Base-by-base conservation (phyloP, 2,329 filamentous ascomycete species). In the Davidsoniella eucalypti region DNA sequence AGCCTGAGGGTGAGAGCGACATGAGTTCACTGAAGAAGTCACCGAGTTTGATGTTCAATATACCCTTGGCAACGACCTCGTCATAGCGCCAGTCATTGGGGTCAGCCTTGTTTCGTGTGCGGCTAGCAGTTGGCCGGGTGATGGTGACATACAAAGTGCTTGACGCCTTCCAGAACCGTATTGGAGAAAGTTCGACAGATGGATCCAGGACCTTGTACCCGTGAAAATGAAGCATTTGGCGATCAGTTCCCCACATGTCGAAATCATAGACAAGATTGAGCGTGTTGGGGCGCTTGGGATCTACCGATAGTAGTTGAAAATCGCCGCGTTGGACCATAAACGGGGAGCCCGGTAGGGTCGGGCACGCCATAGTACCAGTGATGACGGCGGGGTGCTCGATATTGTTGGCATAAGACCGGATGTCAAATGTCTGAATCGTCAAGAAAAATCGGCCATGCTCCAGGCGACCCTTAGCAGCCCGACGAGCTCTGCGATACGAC, bases 121-220 rank as follows among this genome's bases (percentile, higher is more conserved):
- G 40, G 5, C 46, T 37, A 8, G 37, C 18, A 7, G 48, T 52
- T 16, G 50, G 52, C 51, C 70, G 62, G 14, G 73, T 74, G 51
- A 82, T 69, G 1, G 71, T 76, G 43, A 79, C 75, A 54, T 78
- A 80, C 0, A 82, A 66, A 0, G 76, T 80, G 17, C 70, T 78
- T 1, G 76, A 78, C 2, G 77, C 73, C 45, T 65, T 66, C 78
- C 77, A 82, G 52, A 82, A 75, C 54, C 72, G 67, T 39, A 65
- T 56, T 1, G 73, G 69, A 2, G 71, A 69, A 33, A 81, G 65
- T 2, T 76, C 73, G 0, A 76, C 72, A 0, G 73, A 73, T 3
- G 77, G 71, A 59, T 80, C 72, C 40, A 82, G 69, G 2, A 75
- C 66, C 60, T 82, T 82, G 62, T 73, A 76, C 0, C 77, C 78